Evolutionary conservation across 2,329 filamentous ascomycete species (phyloP), one percentile per base, ranked within the genome.

Genomic region (Ceratocystis lukuohia): DNA sequence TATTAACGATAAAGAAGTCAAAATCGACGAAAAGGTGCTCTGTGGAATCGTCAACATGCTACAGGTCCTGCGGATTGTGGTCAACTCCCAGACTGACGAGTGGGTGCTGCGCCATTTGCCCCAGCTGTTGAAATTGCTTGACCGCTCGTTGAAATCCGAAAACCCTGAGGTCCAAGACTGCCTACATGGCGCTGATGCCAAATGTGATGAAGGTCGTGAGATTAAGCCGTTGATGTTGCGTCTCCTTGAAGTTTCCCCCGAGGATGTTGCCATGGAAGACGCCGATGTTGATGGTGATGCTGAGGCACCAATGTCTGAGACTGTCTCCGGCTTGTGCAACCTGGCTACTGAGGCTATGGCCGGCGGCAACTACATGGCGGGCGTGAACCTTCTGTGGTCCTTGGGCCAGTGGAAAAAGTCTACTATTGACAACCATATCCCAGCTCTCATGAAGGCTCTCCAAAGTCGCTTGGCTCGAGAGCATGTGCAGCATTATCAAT

Each of bases 121-220:
- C 0, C 80, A 85, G 33, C 81, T 97, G 33, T 91, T 96, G 74
- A 96, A 91, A 73, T 84, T 97, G 12, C 77, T 97, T 15, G 92
- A 96, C 69, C 96, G 96, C 77, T 85, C 89, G 12, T 77, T 99
- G 65, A 90, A 89, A 71, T 93, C 87, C 2, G 93, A 97, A 70
- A 89, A 92, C 70, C 84, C 91, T 0, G 94, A 99, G 73, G 85
- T 99, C 7, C 95, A 99, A 71, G 93, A 97, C 72, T 96, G 89
- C 72, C 78, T 97, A 41, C 90, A 97, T 75, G 81, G 86, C 30
- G 79, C 85, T 2, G 87, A 91, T 70, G 83, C 86, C 69, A 83
- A 85, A 44, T 83, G 82, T 69, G 87, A 90, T 65, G 85, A 89
- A 59, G 84, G 82, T 20, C 85, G 85, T 5, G 83, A 86, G 68